phyloP scores from a whole-genome alignment of 345 rosid species.

The Clarkia xantiana region DNA sequence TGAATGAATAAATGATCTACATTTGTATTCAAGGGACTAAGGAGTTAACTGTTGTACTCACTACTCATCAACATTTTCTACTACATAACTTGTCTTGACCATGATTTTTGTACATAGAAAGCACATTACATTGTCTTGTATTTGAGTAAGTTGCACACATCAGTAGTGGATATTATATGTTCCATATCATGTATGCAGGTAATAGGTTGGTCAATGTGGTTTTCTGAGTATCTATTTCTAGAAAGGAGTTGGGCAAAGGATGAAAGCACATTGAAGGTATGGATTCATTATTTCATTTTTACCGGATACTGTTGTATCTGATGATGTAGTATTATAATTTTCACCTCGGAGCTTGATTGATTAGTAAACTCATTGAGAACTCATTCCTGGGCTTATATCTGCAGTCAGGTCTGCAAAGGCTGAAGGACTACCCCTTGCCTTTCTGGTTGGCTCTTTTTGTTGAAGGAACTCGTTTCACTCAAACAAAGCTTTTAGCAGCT shows the following conservation, averaged over 20 bases:
- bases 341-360: not conserved
- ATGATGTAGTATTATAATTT: too few species aligned
- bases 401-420: conserved; percentile 77
- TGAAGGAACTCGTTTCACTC: conserved; percentile 95
- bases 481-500: conserved; percentile 85
- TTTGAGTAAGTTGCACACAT: not conserved
- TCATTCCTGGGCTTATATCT: conserved; percentile 16
- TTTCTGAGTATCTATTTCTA: conserved; percentile 85
- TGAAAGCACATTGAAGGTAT: conserved; percentile 64
- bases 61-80: too few species aligned
- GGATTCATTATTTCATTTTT: not conserved
- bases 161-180: not conserved
- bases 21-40: too few species aligned
- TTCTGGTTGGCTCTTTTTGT: conserved; percentile 98
- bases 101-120: too few species aligned
- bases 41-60: too few species aligned
- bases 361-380: not conserved
- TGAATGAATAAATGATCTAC: too few species aligned
- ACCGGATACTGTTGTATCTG: too few species aligned
- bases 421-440: conserved; percentile 73
- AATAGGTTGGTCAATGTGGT: conserved; percentile 99
- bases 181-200: conserved; percentile 28
- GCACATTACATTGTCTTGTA: too few species aligned
- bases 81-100: too few species aligned
- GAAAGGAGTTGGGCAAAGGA: conserved; percentile 94